These are phyloP conservation scores for Talaromyces sp. DNA, from an alignment of 2,329 filamentous ascomycete genomes.

Conservation along the genomic window DNA sequence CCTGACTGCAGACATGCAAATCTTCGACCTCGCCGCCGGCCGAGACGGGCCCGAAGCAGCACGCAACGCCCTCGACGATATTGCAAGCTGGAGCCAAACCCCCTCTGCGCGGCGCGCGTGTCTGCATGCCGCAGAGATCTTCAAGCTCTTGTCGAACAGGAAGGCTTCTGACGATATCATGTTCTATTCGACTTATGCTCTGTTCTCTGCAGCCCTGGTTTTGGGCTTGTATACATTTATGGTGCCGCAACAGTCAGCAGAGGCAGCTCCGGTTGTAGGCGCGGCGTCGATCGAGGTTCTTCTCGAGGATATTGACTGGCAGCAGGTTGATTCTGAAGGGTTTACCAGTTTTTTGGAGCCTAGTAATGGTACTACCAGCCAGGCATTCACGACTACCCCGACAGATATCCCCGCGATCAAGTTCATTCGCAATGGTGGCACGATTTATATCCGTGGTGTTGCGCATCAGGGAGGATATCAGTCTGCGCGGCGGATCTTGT, in stretches of 20 bases:
- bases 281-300: conserved; percentile 30
- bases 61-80: conserved; percentile 46
- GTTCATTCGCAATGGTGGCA: conserved; percentile 48
- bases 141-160: conserved; percentile 47
- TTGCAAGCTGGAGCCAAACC: conserved; percentile 48
- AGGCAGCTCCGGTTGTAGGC: conserved; percentile 15
- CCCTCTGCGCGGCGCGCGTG: conserved; percentile 46
- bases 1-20: conserved; percentile 47
- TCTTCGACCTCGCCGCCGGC: conserved; percentile 50
- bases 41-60: conserved; percentile 44
- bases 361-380: not conserved
- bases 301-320: conserved; percentile 48
- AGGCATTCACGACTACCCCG: conserved; percentile 14
- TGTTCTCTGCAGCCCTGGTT: conserved; percentile 49
- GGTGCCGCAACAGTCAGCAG: conserved; percentile 19
- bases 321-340: conserved; percentile 41
- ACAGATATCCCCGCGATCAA: conserved; percentile 25
- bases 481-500: conserved; percentile 45
- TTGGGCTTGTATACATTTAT: conserved; percentile 51
- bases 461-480: conserved; percentile 47
- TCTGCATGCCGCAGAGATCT: conserved; percentile 50
- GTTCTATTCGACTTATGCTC: conserved; percentile 45
- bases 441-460: conserved; percentile 45
- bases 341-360: conserved; percentile 33
- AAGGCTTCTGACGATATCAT: conserved; percentile 50